Percentiles rank a stretch among this genome's conserved stretches.
phyloP scores from a whole-genome alignment of 2,329 filamentous ascomycete species.

The Cryphonectria japonica region DNA sequence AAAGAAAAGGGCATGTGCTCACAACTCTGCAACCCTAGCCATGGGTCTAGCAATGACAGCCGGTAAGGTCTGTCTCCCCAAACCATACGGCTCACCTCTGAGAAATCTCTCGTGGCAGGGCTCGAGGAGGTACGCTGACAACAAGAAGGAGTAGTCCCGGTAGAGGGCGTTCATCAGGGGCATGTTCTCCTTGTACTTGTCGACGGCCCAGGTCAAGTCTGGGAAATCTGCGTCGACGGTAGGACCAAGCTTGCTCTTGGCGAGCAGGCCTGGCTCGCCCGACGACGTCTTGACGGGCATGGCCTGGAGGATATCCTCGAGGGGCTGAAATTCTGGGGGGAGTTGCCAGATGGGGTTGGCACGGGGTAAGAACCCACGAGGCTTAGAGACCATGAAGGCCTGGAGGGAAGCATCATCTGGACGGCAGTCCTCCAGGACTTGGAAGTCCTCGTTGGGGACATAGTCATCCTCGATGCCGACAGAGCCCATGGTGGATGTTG shows the following conservation, averaged over 20 bases:
- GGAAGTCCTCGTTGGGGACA: slow-evolving; percentile 48
- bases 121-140: slow-evolving; percentile 87
- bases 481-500: slow-evolving; percentile 44
- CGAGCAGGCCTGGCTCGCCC: slow-evolving; percentile 78
- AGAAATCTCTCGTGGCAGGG: slow-evolving; percentile 80
- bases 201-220: slow-evolving; percentile 74
- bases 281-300: slow-evolving; percentile 79
- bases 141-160: slow-evolving; percentile 88
- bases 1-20: slow-evolving; percentile 47
- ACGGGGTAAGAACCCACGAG: slow-evolving; percentile 74
- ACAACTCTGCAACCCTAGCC: slow-evolving; percentile 83
- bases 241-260: slow-evolving; percentile 72
- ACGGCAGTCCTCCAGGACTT: slow-evolving; percentile 65
- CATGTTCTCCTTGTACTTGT: slow-evolving; percentile 73
- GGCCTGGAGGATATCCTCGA: slow-evolving; percentile 72
- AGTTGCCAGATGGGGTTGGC: slow-evolving; percentile 65
- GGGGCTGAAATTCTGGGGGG: slow-evolving; percentile 71
- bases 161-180: slow-evolving; percentile 85
- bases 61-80: slow-evolving; percentile 75
- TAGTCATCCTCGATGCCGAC: slow-evolving; percentile 35
- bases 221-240: slow-evolving; percentile 75
- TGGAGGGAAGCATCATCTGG: slow-evolving; percentile 67
- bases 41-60: slow-evolving; percentile 78
- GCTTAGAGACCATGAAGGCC: slow-evolving; percentile 79
- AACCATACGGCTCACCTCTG: slow-evolving; percentile 75